These are phyloP conservation scores for Crotalaria pallida DNA, from an alignment of 306 rosid species.

Conservation along the genomic window DNA sequence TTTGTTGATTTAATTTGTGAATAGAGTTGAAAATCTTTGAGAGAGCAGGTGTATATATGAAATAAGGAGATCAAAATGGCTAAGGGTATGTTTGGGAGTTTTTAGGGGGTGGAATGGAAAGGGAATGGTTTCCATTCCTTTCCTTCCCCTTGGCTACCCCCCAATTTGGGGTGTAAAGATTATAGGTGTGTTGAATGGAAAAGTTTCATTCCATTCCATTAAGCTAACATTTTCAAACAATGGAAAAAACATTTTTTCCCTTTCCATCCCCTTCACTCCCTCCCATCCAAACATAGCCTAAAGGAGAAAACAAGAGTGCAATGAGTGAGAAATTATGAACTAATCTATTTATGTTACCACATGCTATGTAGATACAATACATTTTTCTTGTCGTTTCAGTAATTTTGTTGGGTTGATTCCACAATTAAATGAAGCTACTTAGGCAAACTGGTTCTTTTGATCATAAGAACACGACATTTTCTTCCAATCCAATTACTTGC, in stretches of 20 bases:
- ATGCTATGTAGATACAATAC: conserved; percentile 7
- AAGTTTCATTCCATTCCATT: too few relatives aligned
- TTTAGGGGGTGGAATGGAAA: too few relatives aligned
- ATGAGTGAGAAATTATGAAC: conserved; percentile 10
- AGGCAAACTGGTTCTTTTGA: conserved; percentile 34
- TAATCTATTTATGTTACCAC: neutral
- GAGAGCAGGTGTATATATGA: neutral
- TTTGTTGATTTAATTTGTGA: neutral
- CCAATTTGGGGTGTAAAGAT: too few relatives aligned
- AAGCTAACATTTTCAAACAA: too few relatives aligned
- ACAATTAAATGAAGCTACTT: neutral
- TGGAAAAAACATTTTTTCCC: too few relatives aligned
- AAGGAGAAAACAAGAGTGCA: neutral
- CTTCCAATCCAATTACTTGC: conserved; percentile 76
- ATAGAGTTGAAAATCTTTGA: neutral
- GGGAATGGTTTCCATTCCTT: too few relatives aligned
- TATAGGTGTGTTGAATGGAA: too few relatives aligned
- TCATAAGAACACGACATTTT: conserved; percentile 77
- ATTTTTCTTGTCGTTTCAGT: neutral
- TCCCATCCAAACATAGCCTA: too few relatives aligned
- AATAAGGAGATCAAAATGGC: neutral
- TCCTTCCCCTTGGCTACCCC: too few relatives aligned
- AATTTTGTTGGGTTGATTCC: neutral
- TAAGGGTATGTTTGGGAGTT: neutral
- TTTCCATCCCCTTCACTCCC: too few relatives aligned